Evolutionary conservation across 2,329 filamentous ascomycete species (phyloP).

Genomic region (Massarina eburnea): DNA sequence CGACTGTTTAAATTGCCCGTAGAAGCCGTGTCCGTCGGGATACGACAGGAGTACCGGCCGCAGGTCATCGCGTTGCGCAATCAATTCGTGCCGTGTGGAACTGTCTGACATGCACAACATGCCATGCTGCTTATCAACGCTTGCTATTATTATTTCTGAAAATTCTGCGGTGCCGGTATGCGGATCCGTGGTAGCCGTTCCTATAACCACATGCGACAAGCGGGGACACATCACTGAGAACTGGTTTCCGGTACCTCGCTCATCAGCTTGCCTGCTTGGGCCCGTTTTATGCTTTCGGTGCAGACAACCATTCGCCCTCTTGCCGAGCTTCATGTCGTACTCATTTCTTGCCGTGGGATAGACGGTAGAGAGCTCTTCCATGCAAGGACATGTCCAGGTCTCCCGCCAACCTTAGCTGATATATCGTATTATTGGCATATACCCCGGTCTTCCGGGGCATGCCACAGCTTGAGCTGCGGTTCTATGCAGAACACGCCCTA

Average conservation of each 20-base stretch:
- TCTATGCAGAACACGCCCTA: conserved; percentile 10
- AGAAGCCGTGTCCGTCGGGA: conserved; percentile 5
- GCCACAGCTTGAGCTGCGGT: conserved; percentile 9
- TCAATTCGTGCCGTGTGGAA: conserved; percentile 5
- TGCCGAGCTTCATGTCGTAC: conserved; percentile 8
- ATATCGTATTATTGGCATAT: conserved; percentile 12
- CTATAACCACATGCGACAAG: conserved; percentile 6
- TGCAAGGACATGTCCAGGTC: conserved; percentile 1
- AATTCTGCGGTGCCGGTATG: conserved; percentile 1
- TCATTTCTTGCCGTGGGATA: conserved; percentile 7
- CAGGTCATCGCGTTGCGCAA: conserved; percentile 7
- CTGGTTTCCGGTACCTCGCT: conserved; percentile 7
- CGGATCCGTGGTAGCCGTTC: background rate
- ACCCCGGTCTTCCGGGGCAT: conserved; percentile 18
- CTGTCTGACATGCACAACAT: conserved; percentile 8
- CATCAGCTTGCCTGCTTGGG: conserved; percentile 1
- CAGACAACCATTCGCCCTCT: conserved; percentile 7
- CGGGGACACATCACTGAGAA: conserved; percentile 10
- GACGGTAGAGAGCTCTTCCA: conserved; percentile 4
- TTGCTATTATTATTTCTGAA: no score
- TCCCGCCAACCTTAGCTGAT: conserved; percentile 5
- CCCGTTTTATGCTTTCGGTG: conserved; percentile 11
- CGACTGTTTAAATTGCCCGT: background rate
- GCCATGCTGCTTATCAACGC: conserved; percentile 1
- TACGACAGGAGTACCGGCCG: background rate